A percentile compares a stretch with the other conserved stretches of the same genome.
phyloP scores from a whole-genome alignment of 495 filamentous ascomycete species.

The Massariosphaeria phaeospora region DNA sequence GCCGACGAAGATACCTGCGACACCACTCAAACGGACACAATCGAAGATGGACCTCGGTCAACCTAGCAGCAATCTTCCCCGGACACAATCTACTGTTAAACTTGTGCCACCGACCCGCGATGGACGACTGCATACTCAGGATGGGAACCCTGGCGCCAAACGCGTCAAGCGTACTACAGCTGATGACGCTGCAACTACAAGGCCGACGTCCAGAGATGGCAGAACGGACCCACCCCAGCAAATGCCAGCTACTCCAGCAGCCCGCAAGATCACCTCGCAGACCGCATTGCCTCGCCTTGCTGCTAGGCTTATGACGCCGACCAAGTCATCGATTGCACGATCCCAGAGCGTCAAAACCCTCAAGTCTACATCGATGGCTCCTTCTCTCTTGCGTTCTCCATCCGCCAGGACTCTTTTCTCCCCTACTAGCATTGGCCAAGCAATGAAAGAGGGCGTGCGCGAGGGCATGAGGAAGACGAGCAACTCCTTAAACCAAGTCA shows the following conservation, averaged over 20 bases:
- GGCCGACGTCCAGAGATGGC: constrained; percentile 46
- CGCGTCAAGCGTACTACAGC: constrained; percentile 56
- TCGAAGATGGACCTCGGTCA: constrained; percentile 44
- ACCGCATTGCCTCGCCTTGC: constrained; percentile 42
- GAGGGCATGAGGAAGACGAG: constrained; percentile 30
- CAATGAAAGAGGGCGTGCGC: constrained; percentile 17
- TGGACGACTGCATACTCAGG: constrained; percentile 11
- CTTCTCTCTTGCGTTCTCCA: constrained; percentile 50
- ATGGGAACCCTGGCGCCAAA: constrained; percentile 47
- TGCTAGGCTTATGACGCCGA: constrained; percentile 66
- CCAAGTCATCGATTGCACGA: constrained; percentile 70
- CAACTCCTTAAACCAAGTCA: constrained; percentile 39
- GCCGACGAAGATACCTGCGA: constrained; percentile 4
- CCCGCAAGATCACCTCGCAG: constrained; percentile 11
- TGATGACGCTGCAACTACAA: constrained; percentile 56
- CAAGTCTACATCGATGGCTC: constrained; percentile 50
- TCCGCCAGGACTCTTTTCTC: constrained; percentile 14
- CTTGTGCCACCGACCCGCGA: constrained; percentile 16
- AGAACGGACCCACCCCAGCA: constrained; percentile 38
- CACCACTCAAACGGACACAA: constrained; percentile 27
- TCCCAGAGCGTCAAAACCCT: constrained; percentile 54
- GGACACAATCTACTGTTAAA: constrained; percentile 33
- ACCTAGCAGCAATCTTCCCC: constrained; percentile 34
- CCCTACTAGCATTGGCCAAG: constrained; percentile 14
- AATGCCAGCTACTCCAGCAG: constrained; percentile 33